Evolutionary conservation across 2,329 filamentous ascomycete species (phyloP), one percentile per base, ranked within the genome.

Genomic region (Cucurbitaria berberidis): DNA sequence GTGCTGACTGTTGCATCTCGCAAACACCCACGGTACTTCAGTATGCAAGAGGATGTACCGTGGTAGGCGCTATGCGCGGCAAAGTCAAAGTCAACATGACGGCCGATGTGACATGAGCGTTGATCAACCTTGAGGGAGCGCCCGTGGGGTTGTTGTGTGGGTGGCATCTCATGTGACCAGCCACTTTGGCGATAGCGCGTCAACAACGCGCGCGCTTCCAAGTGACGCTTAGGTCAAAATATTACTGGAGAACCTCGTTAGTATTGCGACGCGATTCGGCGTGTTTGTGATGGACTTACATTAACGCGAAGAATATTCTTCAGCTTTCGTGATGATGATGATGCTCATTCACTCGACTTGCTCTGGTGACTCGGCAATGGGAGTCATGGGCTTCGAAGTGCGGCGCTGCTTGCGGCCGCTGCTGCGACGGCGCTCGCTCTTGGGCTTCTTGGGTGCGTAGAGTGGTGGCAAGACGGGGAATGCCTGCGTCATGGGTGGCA

Each of bases 351-450:
- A 77, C 64, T 76, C 74, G 19, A 65, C 63, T 15, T 70, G 68
- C 59, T 75, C 74, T 18, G 73, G 71, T 7, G 71, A 73, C 67
- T 77, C 75, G 10, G 73, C 65, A 52, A 78, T 77, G 49, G 75
- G 74, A 48, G 70, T 72, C 75, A 78, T 77, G 11, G 75, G 74
- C 67, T 76, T 76, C 38, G 74, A 75, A 2, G 72, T 60, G 47
- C 74, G 69, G 36, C 72, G 67, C 51, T 69, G 67, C 69, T 77
- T 78, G 59, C 70, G 68, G 39, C 68, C 71, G 51, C 74, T 76
- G 64, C 73, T 72, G 63, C 74, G 68, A 58, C 74, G 70, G 39
- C 72, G 70, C 62, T 76, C 66, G 51, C 69, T 73, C 70, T 76
- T 74, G 47, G 65, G 69, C 72, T 74, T 79, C 72, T 70, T 74